These are phyloP conservation scores for Hylodesmum podocarpum DNA, from an alignment of 306 rosid species.

Conservation along the genomic window DNA sequence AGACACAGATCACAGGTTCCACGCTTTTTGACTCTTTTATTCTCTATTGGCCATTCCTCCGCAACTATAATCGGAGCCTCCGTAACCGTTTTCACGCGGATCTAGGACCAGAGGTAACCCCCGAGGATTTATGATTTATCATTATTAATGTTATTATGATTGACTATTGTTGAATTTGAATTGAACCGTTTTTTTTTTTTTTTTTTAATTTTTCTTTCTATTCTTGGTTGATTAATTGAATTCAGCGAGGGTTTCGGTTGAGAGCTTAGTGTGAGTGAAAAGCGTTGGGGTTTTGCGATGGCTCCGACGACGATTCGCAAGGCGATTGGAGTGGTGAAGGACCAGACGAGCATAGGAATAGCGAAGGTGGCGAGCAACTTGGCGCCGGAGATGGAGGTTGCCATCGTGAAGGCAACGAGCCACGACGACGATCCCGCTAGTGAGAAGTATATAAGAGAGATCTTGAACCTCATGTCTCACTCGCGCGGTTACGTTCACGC, in stretches of 20 bases:
- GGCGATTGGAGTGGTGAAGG: slow-evolving; percentile 98
- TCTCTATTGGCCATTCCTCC: not conserved
- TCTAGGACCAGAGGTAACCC: slow-evolving; percentile 40
- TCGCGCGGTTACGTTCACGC: slow-evolving; percentile 86
- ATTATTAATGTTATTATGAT: too few relatives aligned
- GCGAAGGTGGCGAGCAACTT: slow-evolving; percentile 90
- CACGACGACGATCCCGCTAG: slow-evolving; percentile 94
- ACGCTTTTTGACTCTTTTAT: slow-evolving; percentile 11
- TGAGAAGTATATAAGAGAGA: slow-evolving; percentile 84
- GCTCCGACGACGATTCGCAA: slow-evolving; percentile 94
- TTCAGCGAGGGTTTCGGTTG: not conserved
- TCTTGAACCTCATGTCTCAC: slow-evolving; percentile 63
- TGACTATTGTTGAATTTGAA: too few relatives aligned
- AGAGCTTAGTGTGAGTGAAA: not conserved
- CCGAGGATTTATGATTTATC: not conserved
- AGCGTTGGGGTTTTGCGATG: slow-evolving; percentile 39
- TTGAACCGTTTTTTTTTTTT: slow-evolving; percentile 26
- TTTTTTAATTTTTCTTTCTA: too few relatives aligned
- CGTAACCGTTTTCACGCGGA: slow-evolving; percentile 33
- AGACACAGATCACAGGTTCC: slow-evolving; percentile 10
- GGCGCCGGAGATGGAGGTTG: slow-evolving; percentile 98
- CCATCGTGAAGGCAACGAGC: slow-evolving; percentile 89
- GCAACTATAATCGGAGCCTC: slow-evolving; percentile 20
- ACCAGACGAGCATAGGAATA: slow-evolving; percentile 96
- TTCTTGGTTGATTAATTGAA: not conserved